Evolutionary conservation across 805 yeast species (phyloP), one percentile per base, ranked within the genome.

Genomic region (Hanseniaspora taiwanica): DNA sequence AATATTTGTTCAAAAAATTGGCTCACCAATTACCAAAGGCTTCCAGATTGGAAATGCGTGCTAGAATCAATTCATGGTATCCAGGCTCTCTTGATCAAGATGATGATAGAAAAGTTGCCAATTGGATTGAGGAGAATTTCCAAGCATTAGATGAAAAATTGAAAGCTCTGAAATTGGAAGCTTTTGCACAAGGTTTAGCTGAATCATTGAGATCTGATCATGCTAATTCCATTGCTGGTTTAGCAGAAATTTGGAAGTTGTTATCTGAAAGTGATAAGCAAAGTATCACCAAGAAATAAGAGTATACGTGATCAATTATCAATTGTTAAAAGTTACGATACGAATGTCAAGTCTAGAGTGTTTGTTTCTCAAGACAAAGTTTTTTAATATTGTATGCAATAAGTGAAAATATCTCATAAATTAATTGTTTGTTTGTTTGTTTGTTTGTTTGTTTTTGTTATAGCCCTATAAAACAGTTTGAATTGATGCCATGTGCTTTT

Each of bases 41-140:
- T 18, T 66, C 74, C 16, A 76, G 87, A 61, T 68, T 86, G 44
- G 96, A 87, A 63, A 78, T 79, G 64, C 75, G 79, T 44, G 83
- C 96, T 25, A 76, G 94, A 67, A 67, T 87, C 55, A 81, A 80
- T 71, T 76, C 93, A 40, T 82, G 93, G 87, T 79, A 76, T 64
- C 84, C 93, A 40, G 62, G 74, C 9, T 68, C 77, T 35, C 71
- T 81, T 44, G 79, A 81, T 51, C 68, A 66, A 45, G 80, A 77
- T 9, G 68, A 81, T 50, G 96, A 89, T 59, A 69, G 69, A 54
- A 81, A 71, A 27, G 89, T 86, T 46, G 84, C 91, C 44, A 69
- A 67, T 45, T 87, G 87, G 86, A 79, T 85, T 51, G 96, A 85
- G 62, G 78, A 75, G 49, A 77, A 81, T 62, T 86, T 77, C 56